Conservation (phyloP, 1,284 basidiomycete species). For the Ganoderma lucidum region DNA sequence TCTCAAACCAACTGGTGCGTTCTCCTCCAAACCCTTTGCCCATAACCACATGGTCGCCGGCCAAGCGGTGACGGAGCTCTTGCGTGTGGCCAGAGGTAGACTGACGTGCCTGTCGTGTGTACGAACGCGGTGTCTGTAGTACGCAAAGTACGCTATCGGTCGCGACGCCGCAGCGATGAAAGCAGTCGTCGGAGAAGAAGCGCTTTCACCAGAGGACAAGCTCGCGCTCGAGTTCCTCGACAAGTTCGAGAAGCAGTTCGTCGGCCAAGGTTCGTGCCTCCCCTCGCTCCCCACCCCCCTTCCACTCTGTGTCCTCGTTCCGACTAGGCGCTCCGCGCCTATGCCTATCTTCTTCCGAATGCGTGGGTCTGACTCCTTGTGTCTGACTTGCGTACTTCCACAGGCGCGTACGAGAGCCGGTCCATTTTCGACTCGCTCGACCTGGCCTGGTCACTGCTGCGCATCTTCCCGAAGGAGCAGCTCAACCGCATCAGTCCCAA, state of each 20-base stretch:
- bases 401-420: slow-evolving; percentile 94
- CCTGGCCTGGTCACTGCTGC: slow-evolving; percentile 95
- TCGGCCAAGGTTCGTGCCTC: slow-evolving; percentile 80
- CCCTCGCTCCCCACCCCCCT: slow-evolving; percentile 14
- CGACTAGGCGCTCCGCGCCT: slow-evolving; percentile 10
- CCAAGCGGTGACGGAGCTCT: neutral
- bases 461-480: slow-evolving; percentile 99
- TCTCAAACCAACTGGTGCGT: slow-evolving; percentile 93
- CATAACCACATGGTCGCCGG: neutral
- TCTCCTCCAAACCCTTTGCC: slow-evolving; percentile 7
- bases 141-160: slow-evolving; percentile 97
- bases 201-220: slow-evolving; percentile 93
- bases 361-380: neutral
- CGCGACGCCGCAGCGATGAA: slow-evolving; percentile 99
- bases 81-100: slow-evolving; percentile 19
- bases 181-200: slow-evolving; percentile 99
- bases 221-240: slow-evolving; percentile 92
- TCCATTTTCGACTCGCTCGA: slow-evolving; percentile 98
- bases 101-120: slow-evolving; percentile 15
- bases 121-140: slow-evolving; percentile 52
- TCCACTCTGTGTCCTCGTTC: slow-evolving; percentile 10
- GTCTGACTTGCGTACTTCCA: slow-evolving; percentile 4
- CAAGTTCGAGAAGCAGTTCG: slow-evolving; percentile 95
- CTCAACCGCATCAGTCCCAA: slow-evolving; percentile 95
- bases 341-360: slow-evolving; percentile 8